A percentile compares a stretch with the other conserved stretches of the same genome.
Conservation (phyloP, 2,329 filamentous ascomycete genomes). For the Cercospora beticola region DNA sequence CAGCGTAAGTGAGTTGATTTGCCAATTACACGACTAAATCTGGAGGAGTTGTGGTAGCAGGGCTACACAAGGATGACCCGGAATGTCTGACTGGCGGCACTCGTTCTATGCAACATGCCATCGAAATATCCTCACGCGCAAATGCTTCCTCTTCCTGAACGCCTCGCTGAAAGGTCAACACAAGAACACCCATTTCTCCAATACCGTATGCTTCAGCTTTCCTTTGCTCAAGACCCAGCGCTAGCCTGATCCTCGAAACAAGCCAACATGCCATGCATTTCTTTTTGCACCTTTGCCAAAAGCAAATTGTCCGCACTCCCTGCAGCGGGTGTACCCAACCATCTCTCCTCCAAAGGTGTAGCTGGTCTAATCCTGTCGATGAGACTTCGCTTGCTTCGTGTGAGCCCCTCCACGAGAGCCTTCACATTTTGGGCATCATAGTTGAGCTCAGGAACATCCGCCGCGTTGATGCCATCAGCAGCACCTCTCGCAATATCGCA, state of each 20-base stretch:
- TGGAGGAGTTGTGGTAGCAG: not conserved
- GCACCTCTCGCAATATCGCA: constrained; percentile 63
- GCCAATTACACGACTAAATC: not conserved
- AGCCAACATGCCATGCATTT: constrained; percentile 59
- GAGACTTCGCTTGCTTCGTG: constrained; percentile 62
- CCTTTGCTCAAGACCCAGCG: not conserved
- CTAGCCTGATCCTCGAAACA: constrained; percentile 39
- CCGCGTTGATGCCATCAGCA: constrained; percentile 57
- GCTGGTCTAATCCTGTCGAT: constrained; percentile 71
- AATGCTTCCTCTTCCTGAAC: constrained; percentile 1
- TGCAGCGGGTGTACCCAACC: constrained; percentile 50
- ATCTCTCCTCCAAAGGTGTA: constrained; percentile 69
- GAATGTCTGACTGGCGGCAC: not conserved
- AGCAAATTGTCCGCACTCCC: constrained; percentile 55
- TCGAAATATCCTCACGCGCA: not conserved
- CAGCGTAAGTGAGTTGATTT: not conserved
- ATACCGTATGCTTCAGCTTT: not conserved
- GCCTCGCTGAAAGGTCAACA: constrained; percentile 5
- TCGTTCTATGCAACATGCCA: not conserved
- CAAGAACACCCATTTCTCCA: not conserved
- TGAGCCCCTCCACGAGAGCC: constrained; percentile 81
- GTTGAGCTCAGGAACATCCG: constrained; percentile 67
- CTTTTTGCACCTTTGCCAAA: constrained; percentile 71
- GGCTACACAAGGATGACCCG: not conserved
- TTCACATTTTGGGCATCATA: constrained; percentile 73